phyloP scores from a whole-genome alignment of 108 stramenopile species.

The Phaeodactylum tricornutum region DNA sequence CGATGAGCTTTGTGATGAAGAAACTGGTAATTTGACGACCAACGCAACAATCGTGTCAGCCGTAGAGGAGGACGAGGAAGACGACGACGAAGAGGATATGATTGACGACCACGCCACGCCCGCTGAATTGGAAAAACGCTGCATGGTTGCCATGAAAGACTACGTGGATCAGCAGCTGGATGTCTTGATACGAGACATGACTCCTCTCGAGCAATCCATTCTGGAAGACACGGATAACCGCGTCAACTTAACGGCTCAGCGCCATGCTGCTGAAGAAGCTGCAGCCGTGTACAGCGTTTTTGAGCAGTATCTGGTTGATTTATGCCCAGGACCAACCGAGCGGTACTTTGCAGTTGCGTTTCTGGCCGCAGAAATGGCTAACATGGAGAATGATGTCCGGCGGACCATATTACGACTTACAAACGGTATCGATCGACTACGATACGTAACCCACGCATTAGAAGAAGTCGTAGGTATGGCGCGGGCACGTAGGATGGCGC shows the following conservation, averaged over 20 bases:
- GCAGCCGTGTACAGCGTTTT: conserved; percentile 58
- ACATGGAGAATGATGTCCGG: conserved; percentile 36
- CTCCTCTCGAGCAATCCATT: conserved; percentile 66
- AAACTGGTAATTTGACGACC: conserved; percentile 10
- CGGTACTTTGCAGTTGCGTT: conserved; percentile 48
- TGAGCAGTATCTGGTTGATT: conserved; percentile 41
- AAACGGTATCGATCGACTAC: conserved; percentile 45
- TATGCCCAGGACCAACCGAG: conserved; percentile 36
- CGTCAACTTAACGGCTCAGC: conserved; percentile 13
- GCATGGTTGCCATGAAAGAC: conserved; percentile 20
- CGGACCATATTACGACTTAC: conserved; percentile 34
- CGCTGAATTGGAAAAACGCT: conserved; percentile 32
- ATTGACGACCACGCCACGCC: conserved; percentile 35
- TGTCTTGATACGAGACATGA: conserved; percentile 21
- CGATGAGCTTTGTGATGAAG: conserved; percentile 58
- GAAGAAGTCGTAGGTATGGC: conserved; percentile 39
- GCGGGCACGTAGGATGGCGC: conserved; percentile 41
- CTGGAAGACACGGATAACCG: conserved; percentile 24
- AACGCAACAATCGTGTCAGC: neutral
- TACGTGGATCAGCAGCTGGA: conserved; percentile 32
- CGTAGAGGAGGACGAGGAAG: conserved; percentile 5
- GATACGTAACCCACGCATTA: conserved; percentile 34
- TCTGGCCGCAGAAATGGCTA: conserved; percentile 68
- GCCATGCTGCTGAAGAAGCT: conserved; percentile 51
- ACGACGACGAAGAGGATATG: conserved; percentile 23